These are phyloP conservation scores for Musa balbisiana DNA, from an alignment of 202 grass and related monocot genomes.

Conservation along the genomic window DNA sequence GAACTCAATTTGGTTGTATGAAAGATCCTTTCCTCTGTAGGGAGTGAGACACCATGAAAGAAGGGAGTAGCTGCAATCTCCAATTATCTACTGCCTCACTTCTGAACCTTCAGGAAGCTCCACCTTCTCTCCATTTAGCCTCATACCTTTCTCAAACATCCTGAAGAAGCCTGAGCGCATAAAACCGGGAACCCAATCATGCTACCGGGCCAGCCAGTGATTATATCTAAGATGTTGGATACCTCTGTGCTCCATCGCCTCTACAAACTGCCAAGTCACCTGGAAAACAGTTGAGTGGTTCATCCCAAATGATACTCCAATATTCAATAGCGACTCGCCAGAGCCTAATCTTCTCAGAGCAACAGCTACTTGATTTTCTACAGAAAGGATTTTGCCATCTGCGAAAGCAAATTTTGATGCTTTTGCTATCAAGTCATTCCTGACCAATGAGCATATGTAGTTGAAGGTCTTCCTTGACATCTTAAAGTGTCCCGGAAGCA, in stretches of 20 bases:
- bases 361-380: slow-evolving; percentile 75
- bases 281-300: slow-evolving; percentile 91
- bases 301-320: slow-evolving; percentile 62
- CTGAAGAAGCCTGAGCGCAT: slow-evolving; percentile 4
- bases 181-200: slow-evolving; percentile 3
- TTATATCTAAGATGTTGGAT: slow-evolving; percentile 46
- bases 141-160: slow-evolving; percentile 3
- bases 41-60: slow-evolving; percentile 18
- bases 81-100: slow-evolving; percentile 18
- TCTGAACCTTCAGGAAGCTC: neutral
- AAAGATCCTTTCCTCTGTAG: slow-evolving; percentile 14
- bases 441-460: slow-evolving; percentile 65
- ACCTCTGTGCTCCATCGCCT: slow-evolving; percentile 76
- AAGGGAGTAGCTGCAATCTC: slow-evolving; percentile 6
- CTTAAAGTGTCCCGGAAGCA: slow-evolving; percentile 39
- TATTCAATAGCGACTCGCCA: slow-evolving; percentile 72
- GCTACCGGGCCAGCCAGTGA: slow-evolving; percentile 20
- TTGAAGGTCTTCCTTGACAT: slow-evolving; percentile 82
- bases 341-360: slow-evolving; percentile 82
- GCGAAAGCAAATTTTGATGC: slow-evolving; percentile 59
- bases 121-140: slow-evolving; percentile 7
- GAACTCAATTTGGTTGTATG: neutral
- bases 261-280: slow-evolving; percentile 91
- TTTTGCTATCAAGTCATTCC: slow-evolving; percentile 74
- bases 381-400: slow-evolving; percentile 48